Conservation (phyloP, 2,329 filamentous ascomycete genomes). For the Microdochium nivale region DNA sequence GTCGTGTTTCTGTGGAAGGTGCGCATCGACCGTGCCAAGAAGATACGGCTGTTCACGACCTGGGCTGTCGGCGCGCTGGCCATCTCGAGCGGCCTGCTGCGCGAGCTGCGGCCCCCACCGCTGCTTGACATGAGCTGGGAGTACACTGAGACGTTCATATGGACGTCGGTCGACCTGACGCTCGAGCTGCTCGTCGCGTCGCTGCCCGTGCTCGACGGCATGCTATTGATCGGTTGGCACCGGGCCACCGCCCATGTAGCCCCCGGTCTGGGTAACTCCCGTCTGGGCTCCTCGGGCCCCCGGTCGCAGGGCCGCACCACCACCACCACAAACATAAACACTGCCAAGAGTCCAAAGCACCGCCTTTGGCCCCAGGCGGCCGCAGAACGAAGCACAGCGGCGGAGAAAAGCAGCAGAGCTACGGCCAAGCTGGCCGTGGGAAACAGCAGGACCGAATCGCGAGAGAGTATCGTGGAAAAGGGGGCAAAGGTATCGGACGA, state of each 20-base stretch:
- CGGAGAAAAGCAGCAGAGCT: too few relatives aligned
- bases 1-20: slow-evolving; percentile 25
- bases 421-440: too few relatives aligned
- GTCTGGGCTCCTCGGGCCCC: too few relatives aligned
- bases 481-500: background rate
- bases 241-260: too few relatives aligned
- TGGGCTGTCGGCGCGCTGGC: slow-evolving; percentile 21
- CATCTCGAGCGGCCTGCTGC: slow-evolving; percentile 19
- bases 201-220: slow-evolving; percentile 22
- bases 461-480: background rate
- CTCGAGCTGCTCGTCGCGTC: slow-evolving; percentile 22
- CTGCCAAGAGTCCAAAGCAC: too few relatives aligned
- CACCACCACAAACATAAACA: too few relatives aligned
- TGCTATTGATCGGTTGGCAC: slow-evolving; percentile 11
- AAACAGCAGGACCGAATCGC: background rate
- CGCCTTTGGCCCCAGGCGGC: too few relatives aligned
- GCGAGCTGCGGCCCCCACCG: slow-evolving; percentile 12
- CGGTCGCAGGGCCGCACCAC: too few relatives aligned
- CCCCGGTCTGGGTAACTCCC: too few relatives aligned
- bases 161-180: slow-evolving; percentile 21
- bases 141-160: slow-evolving; percentile 17
- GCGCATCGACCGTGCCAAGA: slow-evolving; percentile 18
- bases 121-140: slow-evolving; percentile 13
- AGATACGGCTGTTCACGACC: slow-evolving; percentile 19
- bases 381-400: too few relatives aligned